phyloP scores from a whole-genome alignment of 2,329 filamentous ascomycete genomes.

The Xylariaceae sp. region DNA sequence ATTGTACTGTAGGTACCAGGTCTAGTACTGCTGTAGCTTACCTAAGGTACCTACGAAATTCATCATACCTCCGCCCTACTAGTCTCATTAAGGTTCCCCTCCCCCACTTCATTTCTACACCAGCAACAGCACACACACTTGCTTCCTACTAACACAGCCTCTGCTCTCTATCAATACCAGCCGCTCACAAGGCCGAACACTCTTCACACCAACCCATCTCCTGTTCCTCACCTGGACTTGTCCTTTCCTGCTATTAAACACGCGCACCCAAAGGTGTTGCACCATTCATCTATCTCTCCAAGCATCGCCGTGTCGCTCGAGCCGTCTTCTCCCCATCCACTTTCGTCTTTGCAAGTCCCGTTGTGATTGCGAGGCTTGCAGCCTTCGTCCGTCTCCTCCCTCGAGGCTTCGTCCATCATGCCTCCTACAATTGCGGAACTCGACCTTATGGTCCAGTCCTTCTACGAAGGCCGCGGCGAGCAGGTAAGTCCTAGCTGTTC shows the following conservation, averaged over 20 bases:
- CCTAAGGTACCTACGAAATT: too few species aligned
- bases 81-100: slow-evolving; percentile 10
- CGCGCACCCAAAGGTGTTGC: too few species aligned
- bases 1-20: too few species aligned
- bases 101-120: slow-evolving; percentile 13
- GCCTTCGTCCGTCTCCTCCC: slow-evolving; percentile 21
- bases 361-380: slow-evolving; percentile 23
- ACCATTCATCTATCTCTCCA: too few species aligned
- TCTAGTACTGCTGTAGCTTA: too few species aligned
- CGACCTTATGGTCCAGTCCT: slow-evolving; percentile 91
- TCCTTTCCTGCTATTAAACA: too few species aligned
- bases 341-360: slow-evolving; percentile 19
- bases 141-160: slow-evolving; percentile 11
- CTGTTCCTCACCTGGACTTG: too few species aligned
- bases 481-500: slow-evolving; percentile 53
- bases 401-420: slow-evolving; percentile 40
- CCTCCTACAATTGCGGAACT: slow-evolving; percentile 82
- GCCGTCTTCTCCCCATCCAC: background rate
- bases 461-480: slow-evolving; percentile 95
- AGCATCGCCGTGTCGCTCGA: background rate
- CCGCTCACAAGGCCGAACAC: slow-evolving; percentile 6
- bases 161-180: slow-evolving; percentile 9
- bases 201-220: slow-evolving; percentile 2
- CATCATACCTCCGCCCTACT: background rate
- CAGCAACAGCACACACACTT: slow-evolving; percentile 7